phyloP scores from a whole-genome alignment of 305 asterid genomes.

The Nicotiana rustica region DNA sequence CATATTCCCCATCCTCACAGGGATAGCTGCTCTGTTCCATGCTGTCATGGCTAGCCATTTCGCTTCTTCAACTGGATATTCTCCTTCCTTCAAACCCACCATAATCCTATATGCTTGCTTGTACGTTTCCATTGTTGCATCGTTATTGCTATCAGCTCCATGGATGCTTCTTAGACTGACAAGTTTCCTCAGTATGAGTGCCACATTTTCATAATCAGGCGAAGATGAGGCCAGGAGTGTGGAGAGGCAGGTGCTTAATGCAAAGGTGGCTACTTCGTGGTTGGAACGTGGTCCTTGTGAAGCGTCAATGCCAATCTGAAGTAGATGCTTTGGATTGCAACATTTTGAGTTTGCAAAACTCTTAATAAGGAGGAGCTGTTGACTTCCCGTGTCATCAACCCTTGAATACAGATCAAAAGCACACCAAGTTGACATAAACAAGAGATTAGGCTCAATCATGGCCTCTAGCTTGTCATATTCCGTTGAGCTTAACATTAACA shows the following conservation, averaged over 20 bases:
- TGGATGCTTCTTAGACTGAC: slow-evolving; percentile 55
- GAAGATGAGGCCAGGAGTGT: slow-evolving; percentile 66
- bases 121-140: slow-evolving; percentile 63
- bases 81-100: slow-evolving; percentile 94
- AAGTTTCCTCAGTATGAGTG: slow-evolving; percentile 71
- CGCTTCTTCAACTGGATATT: slow-evolving; percentile 83
- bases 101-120: slow-evolving; percentile 78
- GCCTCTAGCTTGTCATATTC: slow-evolving; percentile 50
- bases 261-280: slow-evolving; percentile 72
- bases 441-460: slow-evolving; percentile 61
- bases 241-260: slow-evolving; percentile 72
- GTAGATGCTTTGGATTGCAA: slow-evolving; percentile 70
- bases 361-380: slow-evolving; percentile 76
- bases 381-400: slow-evolving; percentile 63
- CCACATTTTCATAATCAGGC: slow-evolving; percentile 79
- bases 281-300: slow-evolving; percentile 78
- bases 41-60: slow-evolving; percentile 97
- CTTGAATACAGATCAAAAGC: slow-evolving; percentile 81
- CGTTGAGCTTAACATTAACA: slow-evolving; percentile 55
- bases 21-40: slow-evolving; percentile 95
- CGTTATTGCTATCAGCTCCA: slow-evolving; percentile 65
- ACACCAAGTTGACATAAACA: slow-evolving; percentile 82
- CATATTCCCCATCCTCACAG: slow-evolving; percentile 72
- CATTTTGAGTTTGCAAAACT: slow-evolving; percentile 64
- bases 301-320: slow-evolving; percentile 83